These are phyloP conservation scores for Pelargonium cotyledonis DNA, from an alignment of 441 rosid genomes.

Conservation along the genomic window DNA sequence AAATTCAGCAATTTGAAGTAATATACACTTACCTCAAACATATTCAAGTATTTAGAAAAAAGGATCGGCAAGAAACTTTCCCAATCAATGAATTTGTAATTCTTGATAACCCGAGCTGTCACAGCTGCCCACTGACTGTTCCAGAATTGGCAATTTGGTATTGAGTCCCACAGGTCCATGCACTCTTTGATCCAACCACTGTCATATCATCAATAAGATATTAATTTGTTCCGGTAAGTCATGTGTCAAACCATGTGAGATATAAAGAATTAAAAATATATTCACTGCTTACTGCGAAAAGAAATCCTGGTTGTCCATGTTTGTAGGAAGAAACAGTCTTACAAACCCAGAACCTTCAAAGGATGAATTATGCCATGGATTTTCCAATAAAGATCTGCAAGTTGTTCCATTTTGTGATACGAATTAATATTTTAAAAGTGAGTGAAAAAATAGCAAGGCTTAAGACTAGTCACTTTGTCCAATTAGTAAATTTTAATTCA, in stretches of 20 bases:
- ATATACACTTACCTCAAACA: constrained; percentile 85
- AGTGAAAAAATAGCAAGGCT: neutral
- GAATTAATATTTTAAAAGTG: constrained; percentile 15
- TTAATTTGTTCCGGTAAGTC: constrained; percentile 15
- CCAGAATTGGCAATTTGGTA: constrained; percentile 99
- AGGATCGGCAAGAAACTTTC: constrained; percentile 70
- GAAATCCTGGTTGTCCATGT: constrained; percentile 77
- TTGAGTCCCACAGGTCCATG: constrained; percentile 79
- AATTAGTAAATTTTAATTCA: neutral
- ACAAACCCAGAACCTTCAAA: constrained; percentile 98
- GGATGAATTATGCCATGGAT: constrained; percentile 97
- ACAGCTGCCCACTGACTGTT: constrained; percentile 95
- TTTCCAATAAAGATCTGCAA: constrained; percentile 81
- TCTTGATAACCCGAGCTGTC: constrained; percentile 81
- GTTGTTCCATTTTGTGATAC: constrained; percentile 8
- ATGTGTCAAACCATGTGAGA: constrained; percentile 22
- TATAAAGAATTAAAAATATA: constrained; percentile 19
- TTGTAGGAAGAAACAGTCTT: constrained; percentile 93
- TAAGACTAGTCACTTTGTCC: constrained; percentile 6
- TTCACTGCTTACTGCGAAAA: constrained; percentile 65
- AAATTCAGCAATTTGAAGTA: constrained; percentile 4
- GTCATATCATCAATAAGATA: constrained; percentile 30
- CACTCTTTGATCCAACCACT: constrained; percentile 75
- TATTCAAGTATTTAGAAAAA: constrained; percentile 78
- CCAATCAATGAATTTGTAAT: constrained; percentile 72